Evolutionary conservation across 768 basidiomycete genomes (phyloP).

Genomic region (Amanita thiersii): DNA sequence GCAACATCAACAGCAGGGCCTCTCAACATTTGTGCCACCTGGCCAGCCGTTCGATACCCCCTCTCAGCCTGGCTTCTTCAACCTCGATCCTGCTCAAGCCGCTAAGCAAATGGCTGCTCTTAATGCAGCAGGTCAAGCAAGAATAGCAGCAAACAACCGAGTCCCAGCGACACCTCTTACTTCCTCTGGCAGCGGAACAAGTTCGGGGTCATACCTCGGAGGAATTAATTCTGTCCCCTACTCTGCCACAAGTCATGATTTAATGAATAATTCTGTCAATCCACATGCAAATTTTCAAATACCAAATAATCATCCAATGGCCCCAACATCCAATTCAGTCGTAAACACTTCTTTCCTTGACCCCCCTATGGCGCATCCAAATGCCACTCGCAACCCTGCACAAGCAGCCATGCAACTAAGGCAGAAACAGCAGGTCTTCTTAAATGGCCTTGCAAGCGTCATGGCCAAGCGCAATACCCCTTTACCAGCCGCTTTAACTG

Average conservation of each 20-base stretch:
- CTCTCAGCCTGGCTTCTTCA: conserved; percentile 25
- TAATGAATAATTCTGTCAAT: conserved; percentile 25
- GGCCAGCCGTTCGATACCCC: conserved; percentile 9
- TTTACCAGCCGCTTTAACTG: conserved; percentile 68
- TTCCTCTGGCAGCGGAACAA: conserved; percentile 47
- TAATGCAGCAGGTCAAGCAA: conserved; percentile 52
- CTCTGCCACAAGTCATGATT: conserved; percentile 36
- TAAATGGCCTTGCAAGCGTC: conserved; percentile 48
- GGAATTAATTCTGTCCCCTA: conserved; percentile 42
- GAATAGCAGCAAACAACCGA: conserved; percentile 47
- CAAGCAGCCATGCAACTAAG: conserved; percentile 30
- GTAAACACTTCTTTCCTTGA: conserved; percentile 36
- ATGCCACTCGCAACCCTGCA: conserved; percentile 28
- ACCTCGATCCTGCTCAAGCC: conserved; percentile 55
- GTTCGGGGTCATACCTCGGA: conserved; percentile 62
- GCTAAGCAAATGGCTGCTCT: conserved; percentile 82
- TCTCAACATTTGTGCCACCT: conserved; percentile 24
- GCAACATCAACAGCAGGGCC: conserved; percentile 20
- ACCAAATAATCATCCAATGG: conserved; percentile 29
- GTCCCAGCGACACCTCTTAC: conserved; percentile 23
- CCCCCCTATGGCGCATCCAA: conserved; percentile 31
- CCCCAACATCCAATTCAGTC: conserved; percentile 26
- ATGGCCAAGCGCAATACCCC: conserved; percentile 54
- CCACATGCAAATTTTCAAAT: conserved; percentile 38
- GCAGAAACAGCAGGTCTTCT: conserved; percentile 53